Conservation (phyloP, 139 green algal genomes). For the Picochlorum sp. region DNA sequence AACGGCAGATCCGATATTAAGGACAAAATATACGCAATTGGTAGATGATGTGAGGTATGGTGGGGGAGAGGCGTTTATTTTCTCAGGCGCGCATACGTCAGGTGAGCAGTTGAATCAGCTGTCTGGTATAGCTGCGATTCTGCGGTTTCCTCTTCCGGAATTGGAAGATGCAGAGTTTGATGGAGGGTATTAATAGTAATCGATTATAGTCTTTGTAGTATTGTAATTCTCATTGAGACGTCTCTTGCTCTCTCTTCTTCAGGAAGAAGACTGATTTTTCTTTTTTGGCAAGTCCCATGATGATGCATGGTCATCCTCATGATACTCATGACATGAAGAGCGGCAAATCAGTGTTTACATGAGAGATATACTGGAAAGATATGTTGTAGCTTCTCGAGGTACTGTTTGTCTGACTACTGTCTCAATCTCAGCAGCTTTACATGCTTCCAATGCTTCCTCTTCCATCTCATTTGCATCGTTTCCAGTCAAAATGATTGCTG, state of each 20-base stretch:
- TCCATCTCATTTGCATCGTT: slow-evolving; percentile 54
- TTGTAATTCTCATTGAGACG: not conserved
- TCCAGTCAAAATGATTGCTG: slow-evolving; percentile 64
- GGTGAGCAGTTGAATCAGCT: slow-evolving; percentile 86
- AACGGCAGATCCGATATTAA: slow-evolving; percentile 52
- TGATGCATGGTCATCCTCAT: too few species aligned
- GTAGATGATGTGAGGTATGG: slow-evolving; percentile 72
- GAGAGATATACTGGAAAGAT: slow-evolving; percentile 12
- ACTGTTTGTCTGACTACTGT: slow-evolving; percentile 36
- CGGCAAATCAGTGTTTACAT: too few species aligned
- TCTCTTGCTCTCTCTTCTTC: too few species aligned
- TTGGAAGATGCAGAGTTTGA: slow-evolving; percentile 73
- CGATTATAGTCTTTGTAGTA: not conserved
- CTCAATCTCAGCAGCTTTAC: slow-evolving; percentile 60
- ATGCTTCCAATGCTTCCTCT: slow-evolving; percentile 40
- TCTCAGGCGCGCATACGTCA: slow-evolving; percentile 61
- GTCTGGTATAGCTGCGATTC: slow-evolving; percentile 75
- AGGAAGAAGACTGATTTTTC: too few species aligned
- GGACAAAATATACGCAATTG: slow-evolving; percentile 54
- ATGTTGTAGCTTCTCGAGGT: slow-evolving; percentile 26
- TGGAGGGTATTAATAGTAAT: slow-evolving; percentile 5
- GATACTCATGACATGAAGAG: too few species aligned
- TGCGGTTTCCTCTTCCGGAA: slow-evolving; percentile 87
- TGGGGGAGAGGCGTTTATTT: slow-evolving; percentile 77
- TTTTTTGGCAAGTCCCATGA: too few species aligned